Conservation (phyloP, 371 early-diverging fungal genomes). For the Phascolomyces articulosus region DNA sequence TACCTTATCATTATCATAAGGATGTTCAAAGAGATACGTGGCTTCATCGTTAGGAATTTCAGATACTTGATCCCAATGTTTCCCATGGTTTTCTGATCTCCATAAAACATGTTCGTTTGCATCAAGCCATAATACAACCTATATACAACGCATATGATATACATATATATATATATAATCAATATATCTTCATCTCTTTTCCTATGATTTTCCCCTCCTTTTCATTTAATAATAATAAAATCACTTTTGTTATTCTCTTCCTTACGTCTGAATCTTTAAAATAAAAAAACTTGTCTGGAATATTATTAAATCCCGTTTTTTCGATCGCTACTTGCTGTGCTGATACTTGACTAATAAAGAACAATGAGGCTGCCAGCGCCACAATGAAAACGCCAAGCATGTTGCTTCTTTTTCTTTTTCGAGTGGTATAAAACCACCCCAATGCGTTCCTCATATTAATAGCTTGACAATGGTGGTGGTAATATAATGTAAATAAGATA, state of each 20-base stretch:
- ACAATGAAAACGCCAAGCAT: conserved; percentile 16
- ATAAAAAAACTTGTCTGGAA: conserved; percentile 63
- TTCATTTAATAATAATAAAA: no score
- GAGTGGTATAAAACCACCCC: conserved; percentile 9
- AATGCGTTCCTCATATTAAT: conserved; percentile 13
- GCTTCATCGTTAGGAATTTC: conserved; percentile 45
- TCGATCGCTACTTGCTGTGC: conserved; percentile 30
- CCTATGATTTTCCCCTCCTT: no score
- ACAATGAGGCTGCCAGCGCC: conserved; percentile 17
- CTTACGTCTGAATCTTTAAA: conserved; percentile 73
- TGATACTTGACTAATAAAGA: conserved; percentile 2
- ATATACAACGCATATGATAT: no score
- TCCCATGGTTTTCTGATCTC: conserved; percentile 73
- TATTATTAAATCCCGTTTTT: conserved; percentile 48
- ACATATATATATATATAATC: no score
- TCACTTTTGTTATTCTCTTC: background rate
- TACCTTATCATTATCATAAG: conserved; percentile 61
- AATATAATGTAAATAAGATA: no score
- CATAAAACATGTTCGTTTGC: conserved; percentile 47
- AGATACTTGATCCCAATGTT: conserved; percentile 55
- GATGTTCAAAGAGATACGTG: conserved; percentile 56
- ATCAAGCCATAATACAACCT: conserved; percentile 69
- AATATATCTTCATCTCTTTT: no score
- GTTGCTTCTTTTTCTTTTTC: background rate
- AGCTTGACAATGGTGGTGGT: no score